Base-by-base conservation (phyloP, 306 rosid species). In the Malus fusca region DNA sequence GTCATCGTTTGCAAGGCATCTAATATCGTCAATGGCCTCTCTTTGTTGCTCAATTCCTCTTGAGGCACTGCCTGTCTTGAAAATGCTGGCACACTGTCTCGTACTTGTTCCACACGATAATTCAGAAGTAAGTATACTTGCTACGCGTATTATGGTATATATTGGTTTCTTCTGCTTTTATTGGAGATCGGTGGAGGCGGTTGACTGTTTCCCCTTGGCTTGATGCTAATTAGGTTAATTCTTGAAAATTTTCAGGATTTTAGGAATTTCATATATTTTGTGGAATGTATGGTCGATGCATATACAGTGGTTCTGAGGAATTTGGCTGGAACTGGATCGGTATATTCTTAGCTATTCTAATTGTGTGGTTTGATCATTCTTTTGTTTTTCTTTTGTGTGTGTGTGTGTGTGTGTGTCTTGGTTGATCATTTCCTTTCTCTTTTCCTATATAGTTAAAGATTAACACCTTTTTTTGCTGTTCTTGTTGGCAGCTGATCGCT, bases 41-140 rank as follows among this genome's bases (percentile, higher is more conserved):
- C 83, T 92, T 82, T 92, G 96, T 83, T 92, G 96, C 86, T 86
- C 90, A 0, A 81, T 80, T 65, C 91, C 96, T 2, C 73, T 78
- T 1, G 95, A 90, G 66, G 81, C 97, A 60, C 22, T 90, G 72
- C 97, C 96, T 33, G 85, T 95, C 72, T 79, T 95, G 75, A 86
- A 76, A 85, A 75, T 92, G 87, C 83, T 95, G 72, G 84, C 75
- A 40, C 86, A 80, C 68, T 77, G 88, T 85, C 89, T 92, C 61
- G 79, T 84, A 44, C 89, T 83, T 72, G 65, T 82, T 78, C 95
- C 91, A 1, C 76, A 61, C 30, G 79, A 68, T 81, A 85, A 86
- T 80, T 78, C 80, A 60, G 91, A 92, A 77, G 98, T 92, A 85
- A 85, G 98, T 77, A 26, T 67, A 35, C 82, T 70, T 62, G 15